Evolutionary conservation across 495 filamentous ascomycete genomes (phyloP).

Genomic region (Mytilinidion resinicola): DNA sequence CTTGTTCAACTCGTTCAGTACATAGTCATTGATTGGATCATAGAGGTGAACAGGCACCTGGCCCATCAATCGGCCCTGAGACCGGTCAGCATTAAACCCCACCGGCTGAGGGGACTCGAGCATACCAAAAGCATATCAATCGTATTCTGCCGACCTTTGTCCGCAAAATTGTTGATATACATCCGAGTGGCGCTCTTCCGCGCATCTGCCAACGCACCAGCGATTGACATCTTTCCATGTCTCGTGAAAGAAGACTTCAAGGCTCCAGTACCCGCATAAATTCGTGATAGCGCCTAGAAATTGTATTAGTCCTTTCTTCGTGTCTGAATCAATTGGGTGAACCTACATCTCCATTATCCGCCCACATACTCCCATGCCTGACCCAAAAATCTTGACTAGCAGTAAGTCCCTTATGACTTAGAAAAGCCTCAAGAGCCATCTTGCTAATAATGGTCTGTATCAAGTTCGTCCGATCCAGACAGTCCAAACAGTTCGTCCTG

Average conservation of each 20-base stretch:
- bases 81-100: neutral
- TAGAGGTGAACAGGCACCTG: slow-evolving; percentile 79
- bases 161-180: slow-evolving; percentile 95
- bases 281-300: slow-evolving; percentile 63
- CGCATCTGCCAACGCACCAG: slow-evolving; percentile 89
- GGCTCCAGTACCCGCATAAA: slow-evolving; percentile 94
- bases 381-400: slow-evolving; percentile 78
- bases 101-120: slow-evolving; percentile 24
- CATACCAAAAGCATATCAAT: slow-evolving; percentile 80
- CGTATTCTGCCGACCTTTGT: slow-evolving; percentile 86
- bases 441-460: slow-evolving; percentile 91
- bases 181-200: slow-evolving; percentile 88
- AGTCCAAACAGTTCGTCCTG: slow-evolving; percentile 93
- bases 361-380: slow-evolving; percentile 87
- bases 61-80: slow-evolving; percentile 56
- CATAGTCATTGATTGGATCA: slow-evolving; percentile 89
- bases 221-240: slow-evolving; percentile 90
- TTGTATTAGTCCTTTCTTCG: neutral
- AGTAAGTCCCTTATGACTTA: slow-evolving; percentile 58
- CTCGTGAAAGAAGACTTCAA: slow-evolving; percentile 95
- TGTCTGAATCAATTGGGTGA: slow-evolving; percentile 16
- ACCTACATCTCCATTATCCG: slow-evolving; percentile 81
- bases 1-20: slow-evolving; percentile 65
- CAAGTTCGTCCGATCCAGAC: slow-evolving; percentile 90
- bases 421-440: slow-evolving; percentile 79